Base-by-base conservation (phyloP, 345 rosid genomes). In the Rhodamnia argentea region DNA sequence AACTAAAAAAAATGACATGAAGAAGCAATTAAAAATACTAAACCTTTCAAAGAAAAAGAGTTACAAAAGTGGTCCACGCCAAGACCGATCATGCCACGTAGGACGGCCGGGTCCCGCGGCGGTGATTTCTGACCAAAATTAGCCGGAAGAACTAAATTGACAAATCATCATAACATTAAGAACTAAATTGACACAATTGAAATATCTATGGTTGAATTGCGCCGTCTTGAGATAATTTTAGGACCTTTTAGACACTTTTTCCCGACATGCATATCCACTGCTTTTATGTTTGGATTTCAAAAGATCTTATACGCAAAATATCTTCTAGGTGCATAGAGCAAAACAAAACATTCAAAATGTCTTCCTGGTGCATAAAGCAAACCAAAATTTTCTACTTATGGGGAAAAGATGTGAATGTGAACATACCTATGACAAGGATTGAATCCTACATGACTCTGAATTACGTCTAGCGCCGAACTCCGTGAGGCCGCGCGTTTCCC, bases 171-270 rank as follows among this genome's bases (percentile, higher is more conserved):
- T 29, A 15, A 15, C 0, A 8, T 15, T 29, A 15, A 62, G 0
- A 0, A 62, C 6, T 29, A 29, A 62, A 62, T 29, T 62, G 18
- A 62, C 10, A 29, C 0, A 15, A 15, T 62, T 62, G 1, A 15
- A 62, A 62, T 1, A 2, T 8, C 7, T 15, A 62, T 6, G 8
- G 15, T 0, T 1, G 11, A 62, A 62, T 62, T 29, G 2, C 40
- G 1, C 0, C 3, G 7, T 0, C 6, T 3, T 4, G 4, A 5
- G 7, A 62, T 15, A 29, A 2, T 2, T 29, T 62, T 4, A 3
- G 5, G 23, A 29, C 12, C 16, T 62, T 62, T 62, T 4, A 6
- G 5, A 29, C 3, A 62, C 14, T 29, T 2, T 8, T 29, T 2
- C 22, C 18, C 1, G 1, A 3, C 32, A 62, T 18, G 7, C 16